Evolutionary conservation across 441 rosid genomes (phyloP).

Genomic region (Francoa sonchifolia): DNA sequence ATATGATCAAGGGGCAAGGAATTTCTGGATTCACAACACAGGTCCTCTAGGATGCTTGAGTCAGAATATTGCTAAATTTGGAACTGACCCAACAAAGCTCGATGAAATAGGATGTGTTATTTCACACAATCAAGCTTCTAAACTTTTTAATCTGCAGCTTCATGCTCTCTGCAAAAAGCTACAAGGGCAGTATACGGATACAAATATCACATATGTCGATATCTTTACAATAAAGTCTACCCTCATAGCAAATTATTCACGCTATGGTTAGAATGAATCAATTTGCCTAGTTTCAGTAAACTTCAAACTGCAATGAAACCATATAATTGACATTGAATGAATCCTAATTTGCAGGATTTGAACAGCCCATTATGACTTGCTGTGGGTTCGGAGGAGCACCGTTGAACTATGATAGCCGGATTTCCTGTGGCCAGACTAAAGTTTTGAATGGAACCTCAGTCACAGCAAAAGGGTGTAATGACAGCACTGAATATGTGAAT

Average conservation of each 20-base stretch:
- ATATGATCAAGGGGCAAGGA: constrained; percentile 69
- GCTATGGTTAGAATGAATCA: constrained; percentile 36
- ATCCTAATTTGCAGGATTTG: constrained; percentile 48
- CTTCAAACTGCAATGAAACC: not conserved
- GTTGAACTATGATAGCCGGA: constrained; percentile 53
- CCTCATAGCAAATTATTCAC: constrained; percentile 60
- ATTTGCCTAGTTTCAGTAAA: not conserved
- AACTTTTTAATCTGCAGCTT: constrained; percentile 72
- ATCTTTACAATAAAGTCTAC: constrained; percentile 60
- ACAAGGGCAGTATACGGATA: constrained; percentile 42
- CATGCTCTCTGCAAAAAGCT: constrained; percentile 58
- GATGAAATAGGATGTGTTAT: constrained; percentile 73
- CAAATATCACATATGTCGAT: constrained; percentile 65
- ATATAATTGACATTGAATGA: not conserved
- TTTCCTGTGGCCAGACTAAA: constrained; percentile 71
- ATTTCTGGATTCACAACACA: constrained; percentile 88
- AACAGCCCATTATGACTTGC: constrained; percentile 76
- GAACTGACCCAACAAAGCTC: constrained; percentile 67
- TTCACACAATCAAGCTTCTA: constrained; percentile 75
- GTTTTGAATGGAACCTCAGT: constrained; percentile 46
- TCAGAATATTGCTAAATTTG: constrained; percentile 77
- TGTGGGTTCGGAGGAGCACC: constrained; percentile 86
- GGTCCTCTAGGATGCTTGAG: constrained; percentile 91
- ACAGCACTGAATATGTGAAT: constrained; percentile 64
- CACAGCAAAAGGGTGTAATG: constrained; percentile 61